A percentile compares a stretch with the other conserved stretches of the same genome.
These are phyloP conservation scores for Aspergillus ibericus DNA, from an alignment of 2,329 filamentous ascomycete species.

Conservation along the genomic window DNA sequence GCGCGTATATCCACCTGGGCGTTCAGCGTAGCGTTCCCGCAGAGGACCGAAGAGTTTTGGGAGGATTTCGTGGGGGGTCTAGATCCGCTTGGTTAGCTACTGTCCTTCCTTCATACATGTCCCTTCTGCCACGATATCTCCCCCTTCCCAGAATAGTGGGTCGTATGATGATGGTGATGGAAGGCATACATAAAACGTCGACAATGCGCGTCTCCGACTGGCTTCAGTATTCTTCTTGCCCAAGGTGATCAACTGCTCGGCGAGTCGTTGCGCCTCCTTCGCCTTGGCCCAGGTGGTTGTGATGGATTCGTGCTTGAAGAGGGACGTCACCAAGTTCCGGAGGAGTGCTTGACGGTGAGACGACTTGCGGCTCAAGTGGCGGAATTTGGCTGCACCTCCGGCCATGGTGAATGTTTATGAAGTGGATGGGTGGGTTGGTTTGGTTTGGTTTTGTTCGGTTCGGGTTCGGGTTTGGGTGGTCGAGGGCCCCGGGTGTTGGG, in stretches of 20 bases:
- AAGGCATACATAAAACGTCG: conserved; percentile 77
- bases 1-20: conserved; percentile 91
- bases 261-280: conserved; percentile 91
- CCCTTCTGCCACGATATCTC: not conserved
- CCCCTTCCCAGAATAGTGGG: not conserved
- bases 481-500: not conserved
- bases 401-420: conserved; percentile 62
- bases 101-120: not conserved
- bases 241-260: conserved; percentile 90
- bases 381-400: conserved; percentile 81
- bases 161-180: not conserved
- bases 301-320: conserved; percentile 91
- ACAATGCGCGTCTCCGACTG: conserved; percentile 69
- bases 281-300: conserved; percentile 94
- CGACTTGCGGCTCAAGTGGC: conserved; percentile 81
- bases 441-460: not conserved
- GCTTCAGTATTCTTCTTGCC: conserved; percentile 92
- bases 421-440: not conserved
- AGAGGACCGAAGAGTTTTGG: conserved; percentile 88
- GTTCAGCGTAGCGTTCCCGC: conserved; percentile 71
- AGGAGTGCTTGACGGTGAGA: conserved; percentile 88
- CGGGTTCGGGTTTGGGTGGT: not conserved
- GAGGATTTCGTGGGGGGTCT: conserved; percentile 52
- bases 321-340: conserved; percentile 91
- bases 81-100: conserved; percentile 2